phyloP scores from a whole-genome alignment of 345 rosid genomes.

The Toxicodendron radicans region DNA sequence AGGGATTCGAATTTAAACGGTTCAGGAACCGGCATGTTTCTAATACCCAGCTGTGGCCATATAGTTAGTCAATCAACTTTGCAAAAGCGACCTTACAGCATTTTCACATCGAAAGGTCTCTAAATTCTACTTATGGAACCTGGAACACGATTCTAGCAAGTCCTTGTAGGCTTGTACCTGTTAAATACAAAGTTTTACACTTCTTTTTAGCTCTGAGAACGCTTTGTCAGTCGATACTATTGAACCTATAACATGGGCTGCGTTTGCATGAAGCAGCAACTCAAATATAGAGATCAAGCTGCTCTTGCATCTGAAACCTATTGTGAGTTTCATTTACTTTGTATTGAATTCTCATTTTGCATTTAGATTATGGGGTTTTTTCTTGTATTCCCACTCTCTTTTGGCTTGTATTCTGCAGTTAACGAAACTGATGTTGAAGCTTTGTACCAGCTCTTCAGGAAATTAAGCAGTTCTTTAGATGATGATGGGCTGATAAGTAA shows the following conservation, averaged over 20 bases:
- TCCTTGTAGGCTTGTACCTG: not conserved
- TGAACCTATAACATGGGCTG: constrained; percentile 29
- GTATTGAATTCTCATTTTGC: not conserved
- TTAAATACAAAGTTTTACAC: not conserved
- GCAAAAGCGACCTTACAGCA: not conserved
- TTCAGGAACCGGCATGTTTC: no score
- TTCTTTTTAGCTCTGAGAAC: not conserved
- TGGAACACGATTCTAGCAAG: not conserved
- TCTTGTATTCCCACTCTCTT: not conserved
- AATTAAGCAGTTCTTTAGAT: constrained; percentile 54
- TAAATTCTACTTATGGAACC: not conserved
- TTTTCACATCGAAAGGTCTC: not conserved
- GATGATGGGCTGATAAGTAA: constrained; percentile 64
- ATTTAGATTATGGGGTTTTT: not conserved
- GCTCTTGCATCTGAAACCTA: constrained; percentile 36
- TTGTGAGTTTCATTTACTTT: constrained; percentile 21
- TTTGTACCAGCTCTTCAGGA: constrained; percentile 55
- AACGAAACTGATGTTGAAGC: constrained; percentile 54
- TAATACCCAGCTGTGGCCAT: no score
- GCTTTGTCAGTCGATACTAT: not conserved
- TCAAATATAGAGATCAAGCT: constrained; percentile 17
- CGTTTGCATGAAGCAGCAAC: constrained; percentile 25
- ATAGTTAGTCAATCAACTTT: not conserved
- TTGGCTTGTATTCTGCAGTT: constrained; percentile 38
- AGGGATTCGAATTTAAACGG: no score